Conservation (phyloP, 2,329 filamentous ascomycete species). For the Fusarium brevicatenulatum region DNA sequence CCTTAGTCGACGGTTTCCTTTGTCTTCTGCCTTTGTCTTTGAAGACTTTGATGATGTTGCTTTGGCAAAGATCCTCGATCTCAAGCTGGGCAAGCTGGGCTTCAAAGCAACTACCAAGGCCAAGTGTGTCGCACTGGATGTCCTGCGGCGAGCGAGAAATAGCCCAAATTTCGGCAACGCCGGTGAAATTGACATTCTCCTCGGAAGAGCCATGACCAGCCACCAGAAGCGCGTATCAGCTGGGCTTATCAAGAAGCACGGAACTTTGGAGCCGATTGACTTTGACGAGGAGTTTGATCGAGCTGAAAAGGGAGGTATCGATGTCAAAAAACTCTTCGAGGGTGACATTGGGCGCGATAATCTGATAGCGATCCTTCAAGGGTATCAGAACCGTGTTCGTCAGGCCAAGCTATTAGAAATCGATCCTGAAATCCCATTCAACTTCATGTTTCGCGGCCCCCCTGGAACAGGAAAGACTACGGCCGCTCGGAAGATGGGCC, state of each 20-base stretch:
- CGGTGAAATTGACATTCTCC: constrained; percentile 71
- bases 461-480: constrained; percentile 80
- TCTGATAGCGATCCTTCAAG: constrained; percentile 62
- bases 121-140: constrained; percentile 64
- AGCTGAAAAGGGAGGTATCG: constrained; percentile 50
- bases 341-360: constrained; percentile 68
- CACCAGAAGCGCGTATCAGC: constrained; percentile 38
- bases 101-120: constrained; percentile 64
- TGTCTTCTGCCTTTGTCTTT: constrained; percentile 72
- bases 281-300: constrained; percentile 74
- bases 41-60: constrained; percentile 72
- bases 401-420: constrained; percentile 40
- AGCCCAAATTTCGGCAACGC: constrained; percentile 78
- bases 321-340: constrained; percentile 65
- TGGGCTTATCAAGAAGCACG: constrained; percentile 49
- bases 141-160: constrained; percentile 69
- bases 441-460: constrained; percentile 73
- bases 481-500: constrained; percentile 77
- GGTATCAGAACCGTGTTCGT: constrained; percentile 61
- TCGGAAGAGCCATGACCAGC: constrained; percentile 33
- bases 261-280: constrained; percentile 79
- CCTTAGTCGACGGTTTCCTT: constrained; percentile 71
- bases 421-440: constrained; percentile 66
- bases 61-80: constrained; percentile 67
- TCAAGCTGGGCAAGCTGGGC: constrained; percentile 69